Evolutionary conservation across 2,329 filamentous ascomycete species (phyloP).

Genomic region (Apiospora phragmitis): DNA sequence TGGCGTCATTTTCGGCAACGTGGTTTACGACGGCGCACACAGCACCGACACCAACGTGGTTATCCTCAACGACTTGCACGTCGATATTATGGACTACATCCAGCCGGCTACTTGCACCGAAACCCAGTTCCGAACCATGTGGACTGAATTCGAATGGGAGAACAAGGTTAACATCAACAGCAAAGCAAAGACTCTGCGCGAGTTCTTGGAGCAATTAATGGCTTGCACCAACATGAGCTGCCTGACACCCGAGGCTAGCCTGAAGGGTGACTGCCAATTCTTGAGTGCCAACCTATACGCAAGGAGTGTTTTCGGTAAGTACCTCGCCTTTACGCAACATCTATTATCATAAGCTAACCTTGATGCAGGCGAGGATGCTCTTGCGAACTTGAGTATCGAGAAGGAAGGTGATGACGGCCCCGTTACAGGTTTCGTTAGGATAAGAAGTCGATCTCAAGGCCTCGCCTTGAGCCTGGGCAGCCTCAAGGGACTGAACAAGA

Average conservation of each 20-base stretch:
- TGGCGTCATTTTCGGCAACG: slow-evolving; percentile 97
- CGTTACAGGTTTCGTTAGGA: slow-evolving; percentile 95
- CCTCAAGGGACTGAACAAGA: slow-evolving; percentile 91
- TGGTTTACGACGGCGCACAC: slow-evolving; percentile 93
- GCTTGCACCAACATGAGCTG: slow-evolving; percentile 99
- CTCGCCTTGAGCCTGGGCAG: slow-evolving; percentile 91
- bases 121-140: slow-evolving; percentile 99
- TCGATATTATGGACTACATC: slow-evolving; percentile 99
- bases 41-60: slow-evolving; percentile 94
- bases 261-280: slow-evolving; percentile 98
- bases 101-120: slow-evolving; percentile 95
- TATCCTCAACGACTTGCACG: slow-evolving; percentile 95
- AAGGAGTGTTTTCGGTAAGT: slow-evolving; percentile 95
- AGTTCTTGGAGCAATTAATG: slow-evolving; percentile 94
- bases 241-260: slow-evolving; percentile 89
- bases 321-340: slow-evolving; percentile 7
- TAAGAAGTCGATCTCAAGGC: slow-evolving; percentile 95
- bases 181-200: slow-evolving; percentile 86
- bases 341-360: background rate
- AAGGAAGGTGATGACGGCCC: slow-evolving; percentile 94
- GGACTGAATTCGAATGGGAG: slow-evolving; percentile 99
- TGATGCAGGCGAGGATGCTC: slow-evolving; percentile 83
- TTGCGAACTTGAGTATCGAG: slow-evolving; percentile 97
- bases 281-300: slow-evolving; percentile 96
- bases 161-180: slow-evolving; percentile 99